These are phyloP conservation scores for Senna siamea DNA, from an alignment of 306 rosid genomes.

Conservation along the genomic window DNA sequence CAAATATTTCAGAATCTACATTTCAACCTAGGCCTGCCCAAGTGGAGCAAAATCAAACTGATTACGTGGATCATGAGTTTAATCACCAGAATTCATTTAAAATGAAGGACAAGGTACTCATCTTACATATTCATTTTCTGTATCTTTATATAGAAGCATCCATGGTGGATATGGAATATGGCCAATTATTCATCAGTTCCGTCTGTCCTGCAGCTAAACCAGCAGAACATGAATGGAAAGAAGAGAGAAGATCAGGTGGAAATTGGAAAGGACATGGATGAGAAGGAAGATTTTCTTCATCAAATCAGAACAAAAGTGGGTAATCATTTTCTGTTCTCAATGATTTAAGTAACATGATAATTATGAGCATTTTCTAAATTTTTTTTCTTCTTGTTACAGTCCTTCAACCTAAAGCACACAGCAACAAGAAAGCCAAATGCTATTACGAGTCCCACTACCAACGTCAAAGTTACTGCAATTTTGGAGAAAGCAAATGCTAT, in stretches of 20 bases:
- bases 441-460: conserved; percentile 52
- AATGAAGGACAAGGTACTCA: conserved; percentile 61
- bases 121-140: conserved; percentile 19
- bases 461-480: conserved; percentile 81
- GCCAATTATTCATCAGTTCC: conserved; percentile 28
- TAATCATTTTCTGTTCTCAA: background rate
- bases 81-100: conserved; percentile 42
- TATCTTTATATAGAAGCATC: conserved; percentile 22
- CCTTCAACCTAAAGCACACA: conserved; percentile 78
- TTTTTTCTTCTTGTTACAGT: conserved; percentile 50
- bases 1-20: conserved; percentile 43
- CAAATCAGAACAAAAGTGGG: conserved; percentile 86
- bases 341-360: background rate
- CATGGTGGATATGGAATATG: conserved; percentile 22
- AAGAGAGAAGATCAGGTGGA: conserved; percentile 53
- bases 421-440: conserved; percentile 51
- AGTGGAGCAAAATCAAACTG: conserved; percentile 44
- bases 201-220: conserved; percentile 44
- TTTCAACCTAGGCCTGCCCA: conserved; percentile 42
- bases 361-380: conserved; percentile 6
- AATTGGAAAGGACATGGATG: conserved; percentile 57
- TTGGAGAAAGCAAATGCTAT: conserved; percentile 91
- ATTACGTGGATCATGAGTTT: conserved; percentile 34
- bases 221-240: conserved; percentile 45
- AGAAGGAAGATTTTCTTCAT: conserved; percentile 72